Evolutionary conservation across 495 filamentous ascomycete genomes (phyloP).

Genomic region (Podospora pseudopauciseta): DNA sequence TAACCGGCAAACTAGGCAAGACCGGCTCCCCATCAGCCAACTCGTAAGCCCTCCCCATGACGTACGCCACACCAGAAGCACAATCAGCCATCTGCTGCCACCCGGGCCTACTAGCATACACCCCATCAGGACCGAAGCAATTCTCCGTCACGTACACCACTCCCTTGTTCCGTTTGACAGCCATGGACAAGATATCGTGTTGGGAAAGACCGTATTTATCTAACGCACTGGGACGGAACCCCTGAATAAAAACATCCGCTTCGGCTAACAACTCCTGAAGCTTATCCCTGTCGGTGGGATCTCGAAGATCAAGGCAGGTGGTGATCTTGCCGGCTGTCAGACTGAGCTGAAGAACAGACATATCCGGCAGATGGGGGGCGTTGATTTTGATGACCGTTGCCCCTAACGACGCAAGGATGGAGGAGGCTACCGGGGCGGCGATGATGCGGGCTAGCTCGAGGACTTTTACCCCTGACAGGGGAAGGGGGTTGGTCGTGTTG

Average conservation of each 20-base stretch:
- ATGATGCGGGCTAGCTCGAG: conserved; percentile 55
- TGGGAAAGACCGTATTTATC: conserved; percentile 52
- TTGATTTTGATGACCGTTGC: conserved; percentile 38
- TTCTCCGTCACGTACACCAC: conserved; percentile 58
- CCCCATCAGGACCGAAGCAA: conserved; percentile 51
- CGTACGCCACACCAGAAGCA: conserved; percentile 26
- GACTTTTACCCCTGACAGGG: conserved; percentile 38
- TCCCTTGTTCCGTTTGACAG: conserved; percentile 50
- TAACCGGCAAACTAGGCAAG: conserved; percentile 34
- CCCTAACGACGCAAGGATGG: conserved; percentile 53
- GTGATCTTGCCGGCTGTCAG: conserved; percentile 42
- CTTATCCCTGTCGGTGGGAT: conserved; percentile 38
- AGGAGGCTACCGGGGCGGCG: conserved; percentile 50
- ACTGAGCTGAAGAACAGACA: conserved; percentile 21
- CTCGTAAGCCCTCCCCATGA: conserved; percentile 20
- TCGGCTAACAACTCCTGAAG: conserved; percentile 51
- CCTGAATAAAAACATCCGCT: conserved; percentile 51
- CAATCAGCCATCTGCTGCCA: conserved; percentile 47
- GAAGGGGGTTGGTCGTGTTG: conserved; percentile 1
- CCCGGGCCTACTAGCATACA: conserved; percentile 36
- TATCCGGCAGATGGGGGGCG: conserved; percentile 24
- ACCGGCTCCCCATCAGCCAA: conserved; percentile 26
- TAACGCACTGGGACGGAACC: conserved; percentile 53
- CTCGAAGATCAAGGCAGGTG: conserved; percentile 43
- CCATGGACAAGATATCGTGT: conserved; percentile 42